phyloP scores from a whole-genome alignment of 1,139 yeast species.

The Pneumocystis canis region DNA sequence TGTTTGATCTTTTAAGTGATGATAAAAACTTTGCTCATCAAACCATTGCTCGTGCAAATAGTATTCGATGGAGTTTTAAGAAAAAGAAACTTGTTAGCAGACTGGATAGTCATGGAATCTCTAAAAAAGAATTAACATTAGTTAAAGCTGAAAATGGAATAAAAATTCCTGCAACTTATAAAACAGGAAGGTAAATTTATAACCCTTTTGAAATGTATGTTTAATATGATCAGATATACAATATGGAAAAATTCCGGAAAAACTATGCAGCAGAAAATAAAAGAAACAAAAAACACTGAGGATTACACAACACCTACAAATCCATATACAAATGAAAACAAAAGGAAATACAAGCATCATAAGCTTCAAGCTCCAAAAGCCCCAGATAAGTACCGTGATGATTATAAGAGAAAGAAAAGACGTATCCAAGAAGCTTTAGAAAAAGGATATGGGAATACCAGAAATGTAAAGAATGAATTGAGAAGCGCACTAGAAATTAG shows the following conservation, averaged over 20 bases:
- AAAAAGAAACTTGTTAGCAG: slow-evolving; percentile 27
- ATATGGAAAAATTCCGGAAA: slow-evolving; percentile 39
- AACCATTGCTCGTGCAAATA: slow-evolving; percentile 31
- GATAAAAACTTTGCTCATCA: slow-evolving; percentile 28
- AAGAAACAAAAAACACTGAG: slow-evolving; percentile 21
- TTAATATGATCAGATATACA: slow-evolving; percentile 39
- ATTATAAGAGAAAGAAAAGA: slow-evolving; percentile 68
- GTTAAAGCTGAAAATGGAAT: slow-evolving; percentile 94
- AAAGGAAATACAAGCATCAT: slow-evolving; percentile 35
- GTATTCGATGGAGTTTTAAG: slow-evolving; percentile 79
- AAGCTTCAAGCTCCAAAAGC: slow-evolving; percentile 66
- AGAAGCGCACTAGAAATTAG: slow-evolving; percentile 61
- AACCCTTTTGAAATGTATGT: slow-evolving; percentile 81
- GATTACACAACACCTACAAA: slow-evolving; percentile 16
- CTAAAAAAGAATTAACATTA: slow-evolving; percentile 34
- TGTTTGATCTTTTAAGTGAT: slow-evolving; percentile 73
- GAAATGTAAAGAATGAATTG: slow-evolving; percentile 39
- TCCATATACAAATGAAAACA: slow-evolving; percentile 26
- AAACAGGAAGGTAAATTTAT: slow-evolving; percentile 49
- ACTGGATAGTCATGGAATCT: slow-evolving; percentile 12
- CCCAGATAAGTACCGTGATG: slow-evolving; percentile 82
- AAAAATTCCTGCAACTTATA: slow-evolving; percentile 77
- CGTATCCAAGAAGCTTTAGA: slow-evolving; percentile 71
- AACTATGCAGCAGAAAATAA: slow-evolving; percentile 25
- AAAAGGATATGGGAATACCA: slow-evolving; percentile 33